A percentile compares a stretch with the other conserved stretches of the same genome.
These are phyloP conservation scores for Cornus controversa DNA, from an alignment of 148 eudicot species.

Conservation along the genomic window DNA sequence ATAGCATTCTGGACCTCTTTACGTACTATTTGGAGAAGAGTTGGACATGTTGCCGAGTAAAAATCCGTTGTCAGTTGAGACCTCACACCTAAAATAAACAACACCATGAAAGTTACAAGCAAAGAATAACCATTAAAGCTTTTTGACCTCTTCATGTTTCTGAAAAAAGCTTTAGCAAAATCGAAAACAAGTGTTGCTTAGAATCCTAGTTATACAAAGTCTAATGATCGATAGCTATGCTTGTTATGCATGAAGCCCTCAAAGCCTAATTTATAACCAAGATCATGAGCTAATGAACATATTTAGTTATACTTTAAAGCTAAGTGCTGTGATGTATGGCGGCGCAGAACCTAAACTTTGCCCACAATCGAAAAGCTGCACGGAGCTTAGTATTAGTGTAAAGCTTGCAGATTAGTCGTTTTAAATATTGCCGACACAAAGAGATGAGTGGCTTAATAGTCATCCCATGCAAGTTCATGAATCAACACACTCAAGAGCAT, in stretches of 20 bases:
- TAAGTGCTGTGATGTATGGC: conserved; percentile 32
- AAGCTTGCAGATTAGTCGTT: background rate
- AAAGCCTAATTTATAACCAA: conserved; percentile 20
- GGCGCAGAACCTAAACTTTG: background rate
- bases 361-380: background rate
- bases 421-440: background rate
- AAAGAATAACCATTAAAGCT: no score
- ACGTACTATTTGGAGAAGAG: conserved; percentile 47
- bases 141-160: conserved; percentile 27
- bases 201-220: no score
- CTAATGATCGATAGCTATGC: no score
- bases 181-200: no score
- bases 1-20: conserved; percentile 56
- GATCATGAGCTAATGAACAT: background rate
- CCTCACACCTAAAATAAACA: conserved; percentile 30
- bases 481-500: conserved; percentile 2
- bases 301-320: background rate
- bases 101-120: conserved; percentile 21
- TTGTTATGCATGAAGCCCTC: background rate
- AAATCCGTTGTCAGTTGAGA: conserved; percentile 56
- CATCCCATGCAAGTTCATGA: conserved; percentile 17
- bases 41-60: conserved; percentile 60
- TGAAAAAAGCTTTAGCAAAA: no score
- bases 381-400: background rate
- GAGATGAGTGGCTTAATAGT: conserved; percentile 11